Evolutionary conservation across 352 stramenopile genomes (phyloP).

Genomic region (Globisporangium iwayamae): DNA sequence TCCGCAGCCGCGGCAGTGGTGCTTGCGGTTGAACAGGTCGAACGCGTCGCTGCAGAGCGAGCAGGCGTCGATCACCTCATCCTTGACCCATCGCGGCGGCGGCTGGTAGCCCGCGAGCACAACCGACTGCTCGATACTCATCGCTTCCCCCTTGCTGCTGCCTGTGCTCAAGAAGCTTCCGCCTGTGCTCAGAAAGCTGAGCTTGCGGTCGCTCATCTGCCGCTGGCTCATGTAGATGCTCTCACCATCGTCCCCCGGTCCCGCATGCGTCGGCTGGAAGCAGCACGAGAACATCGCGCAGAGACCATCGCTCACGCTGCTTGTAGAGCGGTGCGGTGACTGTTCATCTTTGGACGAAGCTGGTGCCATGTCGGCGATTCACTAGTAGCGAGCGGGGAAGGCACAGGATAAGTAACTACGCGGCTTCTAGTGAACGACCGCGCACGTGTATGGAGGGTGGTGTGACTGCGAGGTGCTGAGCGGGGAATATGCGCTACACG

Average conservation of each 20-base stretch:
- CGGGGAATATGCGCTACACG: background rate
- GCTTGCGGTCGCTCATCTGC: slow-evolving; percentile 15
- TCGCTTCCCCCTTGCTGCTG: slow-evolving; percentile 3
- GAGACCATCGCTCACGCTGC: slow-evolving; percentile 29
- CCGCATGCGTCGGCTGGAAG: slow-evolving; percentile 40
- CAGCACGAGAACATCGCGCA: slow-evolving; percentile 52
- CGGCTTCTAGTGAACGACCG: too few relatives aligned
- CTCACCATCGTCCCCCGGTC: slow-evolving; percentile 22
- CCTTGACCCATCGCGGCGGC: slow-evolving; percentile 58
- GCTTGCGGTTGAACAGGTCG: slow-evolving; percentile 61
- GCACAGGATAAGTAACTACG: too few relatives aligned
- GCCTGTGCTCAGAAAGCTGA: slow-evolving; percentile 16
- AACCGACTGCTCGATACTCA: slow-evolving; percentile 4
- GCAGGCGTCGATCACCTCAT: slow-evolving; percentile 50
- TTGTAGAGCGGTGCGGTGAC: background rate
- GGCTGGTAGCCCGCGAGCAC: slow-evolving; percentile 40
- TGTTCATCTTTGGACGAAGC: background rate
- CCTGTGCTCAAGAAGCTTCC: background rate
- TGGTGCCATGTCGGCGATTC: background rate
- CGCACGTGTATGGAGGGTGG: background rate
- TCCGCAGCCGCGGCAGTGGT: slow-evolving; percentile 61
- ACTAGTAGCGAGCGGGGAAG: background rate
- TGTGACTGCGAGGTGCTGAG: background rate
- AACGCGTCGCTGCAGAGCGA: slow-evolving; percentile 44
- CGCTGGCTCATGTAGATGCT: slow-evolving; percentile 37